Percentiles rank a stretch among this genome's conserved stretches.
phyloP scores from a whole-genome alignment of 805 yeast species.

The Candida fluviatilis region DNA sequence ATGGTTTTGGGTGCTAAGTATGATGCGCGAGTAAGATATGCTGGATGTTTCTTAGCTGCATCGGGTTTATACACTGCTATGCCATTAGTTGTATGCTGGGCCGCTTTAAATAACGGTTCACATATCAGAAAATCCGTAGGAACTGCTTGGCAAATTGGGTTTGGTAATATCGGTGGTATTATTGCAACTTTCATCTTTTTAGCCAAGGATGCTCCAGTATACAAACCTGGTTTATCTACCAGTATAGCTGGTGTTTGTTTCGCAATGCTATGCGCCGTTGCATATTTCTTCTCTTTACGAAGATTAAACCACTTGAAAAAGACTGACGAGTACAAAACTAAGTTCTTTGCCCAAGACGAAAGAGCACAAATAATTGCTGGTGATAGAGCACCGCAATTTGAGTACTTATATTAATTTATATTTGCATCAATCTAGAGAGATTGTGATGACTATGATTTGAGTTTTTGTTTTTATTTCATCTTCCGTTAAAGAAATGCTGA shows the following conservation, averaged over 20 bases:
- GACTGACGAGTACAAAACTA: constrained; percentile 20
- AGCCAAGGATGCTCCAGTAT: constrained; percentile 54
- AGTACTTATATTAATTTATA: constrained; percentile 26
- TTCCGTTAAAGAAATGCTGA: no score
- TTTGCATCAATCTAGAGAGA: no score
- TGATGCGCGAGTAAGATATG: constrained; percentile 46
- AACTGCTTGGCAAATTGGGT: constrained; percentile 61
- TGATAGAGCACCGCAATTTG: constrained; percentile 34
- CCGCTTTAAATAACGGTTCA: constrained; percentile 57
- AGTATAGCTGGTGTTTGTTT: constrained; percentile 47
- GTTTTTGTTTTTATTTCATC: no score
- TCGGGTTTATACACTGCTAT: constrained; percentile 58
- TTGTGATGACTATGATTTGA: no score
- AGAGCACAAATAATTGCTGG: constrained; percentile 32
- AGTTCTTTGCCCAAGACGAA: constrained; percentile 22
- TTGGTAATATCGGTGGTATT: constrained; percentile 73
- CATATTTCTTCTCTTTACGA: constrained; percentile 27
- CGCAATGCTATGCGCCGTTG: constrained; percentile 29
- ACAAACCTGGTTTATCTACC: constrained; percentile 50
- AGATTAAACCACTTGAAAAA: constrained; percentile 22
- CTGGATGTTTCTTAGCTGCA: constrained; percentile 58
- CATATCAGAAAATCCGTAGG: constrained; percentile 58
- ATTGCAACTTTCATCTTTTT: constrained; percentile 57
- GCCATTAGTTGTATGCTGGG: constrained; percentile 72
- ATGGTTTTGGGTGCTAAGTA: constrained; percentile 46